Percentiles rank a stretch among this genome's conserved stretches.
Conservation (phyloP, 257 asterid genomes). For the Solanum etuberosum region DNA sequence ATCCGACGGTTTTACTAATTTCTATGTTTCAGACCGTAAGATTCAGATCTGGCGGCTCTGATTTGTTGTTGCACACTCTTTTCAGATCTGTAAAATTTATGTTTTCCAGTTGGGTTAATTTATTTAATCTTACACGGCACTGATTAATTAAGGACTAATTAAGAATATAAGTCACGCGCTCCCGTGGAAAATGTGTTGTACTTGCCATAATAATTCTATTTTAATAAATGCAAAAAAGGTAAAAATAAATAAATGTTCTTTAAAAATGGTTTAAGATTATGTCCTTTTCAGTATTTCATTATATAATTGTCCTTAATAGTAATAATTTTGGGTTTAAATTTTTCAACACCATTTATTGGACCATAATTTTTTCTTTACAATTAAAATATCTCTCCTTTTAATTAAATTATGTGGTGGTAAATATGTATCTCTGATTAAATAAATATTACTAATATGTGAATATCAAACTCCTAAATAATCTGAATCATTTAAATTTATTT, state of each 20-base stretch:
- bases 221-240: neutral
- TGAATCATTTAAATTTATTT: neutral
- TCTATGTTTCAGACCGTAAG: neutral
- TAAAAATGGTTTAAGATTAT: neutral
- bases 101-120: neutral
- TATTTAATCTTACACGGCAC: neutral
- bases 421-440: neutral
- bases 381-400: neutral
- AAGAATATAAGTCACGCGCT: neutral
- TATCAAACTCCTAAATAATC: neutral
- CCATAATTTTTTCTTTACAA: neutral
- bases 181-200: neutral
- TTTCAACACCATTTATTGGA: neutral
- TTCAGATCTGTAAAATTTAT: neutral
- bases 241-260: neutral
- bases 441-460: neutral
- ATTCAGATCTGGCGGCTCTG: neutral
- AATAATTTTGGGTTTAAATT: neutral
- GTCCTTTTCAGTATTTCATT: neutral
- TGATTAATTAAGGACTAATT: neutral
- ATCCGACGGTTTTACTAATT: conserved; percentile 15
- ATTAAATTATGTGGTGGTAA: neutral
- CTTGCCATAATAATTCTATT: neutral
- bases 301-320: neutral
- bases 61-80: neutral